phyloP scores from a whole-genome alignment of 176 grass and related monocot species.

The Triticum monococcum region DNA sequence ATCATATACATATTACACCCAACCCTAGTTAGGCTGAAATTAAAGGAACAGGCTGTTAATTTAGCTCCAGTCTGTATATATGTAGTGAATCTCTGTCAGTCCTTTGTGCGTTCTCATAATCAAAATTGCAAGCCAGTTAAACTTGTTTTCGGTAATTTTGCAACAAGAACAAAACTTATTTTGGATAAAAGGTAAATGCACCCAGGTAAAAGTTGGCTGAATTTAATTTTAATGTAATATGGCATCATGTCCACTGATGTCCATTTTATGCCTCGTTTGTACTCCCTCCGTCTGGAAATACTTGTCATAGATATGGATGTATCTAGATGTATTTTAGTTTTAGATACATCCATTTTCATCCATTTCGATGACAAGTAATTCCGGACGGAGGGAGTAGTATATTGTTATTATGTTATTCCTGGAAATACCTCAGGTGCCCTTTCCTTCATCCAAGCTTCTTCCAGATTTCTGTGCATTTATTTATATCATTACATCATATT shows the following conservation, averaged over 20 bases:
- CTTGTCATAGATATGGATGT: too few relatives aligned
- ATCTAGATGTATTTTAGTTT: too few relatives aligned
- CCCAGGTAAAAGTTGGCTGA: not conserved
- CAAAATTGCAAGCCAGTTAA: not conserved
- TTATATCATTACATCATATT: not conserved
- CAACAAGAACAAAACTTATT: not conserved
- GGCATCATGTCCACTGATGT: not conserved
- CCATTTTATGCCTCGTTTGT: not conserved
- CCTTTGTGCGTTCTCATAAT: not conserved
- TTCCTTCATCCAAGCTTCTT: slow-evolving; percentile 16
- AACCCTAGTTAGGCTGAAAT: not conserved
- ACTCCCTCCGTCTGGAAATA: too few relatives aligned
- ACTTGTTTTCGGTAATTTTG: not conserved
- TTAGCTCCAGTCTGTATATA: not conserved
- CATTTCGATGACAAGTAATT: too few relatives aligned
- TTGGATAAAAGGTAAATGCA: not conserved
- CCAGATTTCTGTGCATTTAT: not conserved
- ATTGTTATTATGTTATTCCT: not conserved
- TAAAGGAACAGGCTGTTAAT: not conserved
- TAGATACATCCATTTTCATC: too few relatives aligned
- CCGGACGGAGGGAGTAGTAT: too few relatives aligned
- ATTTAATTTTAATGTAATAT: not conserved
- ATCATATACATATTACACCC: not conserved
- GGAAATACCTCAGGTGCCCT: not conserved
- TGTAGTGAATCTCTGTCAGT: not conserved